Conservation (phyloP, 352 stramenopile genomes). For the Phytophthora citricola region DNA sequence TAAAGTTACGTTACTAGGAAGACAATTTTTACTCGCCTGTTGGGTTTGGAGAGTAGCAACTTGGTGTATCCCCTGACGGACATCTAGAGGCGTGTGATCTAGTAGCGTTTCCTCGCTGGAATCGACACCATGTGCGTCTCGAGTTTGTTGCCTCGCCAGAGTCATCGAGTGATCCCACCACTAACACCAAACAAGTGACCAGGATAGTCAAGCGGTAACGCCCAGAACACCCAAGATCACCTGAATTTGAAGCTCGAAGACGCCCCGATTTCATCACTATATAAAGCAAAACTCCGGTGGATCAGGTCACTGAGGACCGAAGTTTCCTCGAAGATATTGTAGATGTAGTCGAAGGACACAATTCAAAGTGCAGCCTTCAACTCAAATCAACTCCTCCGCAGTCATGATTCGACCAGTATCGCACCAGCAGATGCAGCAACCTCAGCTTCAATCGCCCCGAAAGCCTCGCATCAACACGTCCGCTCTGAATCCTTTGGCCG, state of each 20-base stretch:
- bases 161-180: constrained; percentile 4
- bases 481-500: constrained; percentile 11
- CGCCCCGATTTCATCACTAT: constrained; percentile 14
- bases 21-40: constrained; percentile 9
- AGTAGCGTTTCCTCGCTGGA: neutral
- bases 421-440: constrained; percentile 24
- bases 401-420: constrained; percentile 39
- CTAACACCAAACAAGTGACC: neutral
- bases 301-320: constrained; percentile 19
- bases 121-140: neutral
- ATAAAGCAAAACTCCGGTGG: constrained; percentile 19
- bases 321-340: constrained; percentile 1
- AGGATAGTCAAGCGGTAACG: constrained; percentile 18
- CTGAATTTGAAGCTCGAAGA: too few species aligned
- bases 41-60: constrained; percentile 21
- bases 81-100: constrained; percentile 4
- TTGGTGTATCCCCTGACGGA: constrained; percentile 60
- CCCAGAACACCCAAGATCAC: neutral
- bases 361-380: constrained; percentile 26
- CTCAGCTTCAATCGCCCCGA: constrained; percentile 13
- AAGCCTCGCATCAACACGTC: constrained; percentile 15
- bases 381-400: constrained; percentile 14
- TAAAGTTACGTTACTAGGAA: neutral
- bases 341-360: constrained; percentile 1
- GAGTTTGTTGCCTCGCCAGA: neutral